Base-by-base conservation (phyloP, 352 stramenopile genomes). In the Phytophthora constricta region DNA sequence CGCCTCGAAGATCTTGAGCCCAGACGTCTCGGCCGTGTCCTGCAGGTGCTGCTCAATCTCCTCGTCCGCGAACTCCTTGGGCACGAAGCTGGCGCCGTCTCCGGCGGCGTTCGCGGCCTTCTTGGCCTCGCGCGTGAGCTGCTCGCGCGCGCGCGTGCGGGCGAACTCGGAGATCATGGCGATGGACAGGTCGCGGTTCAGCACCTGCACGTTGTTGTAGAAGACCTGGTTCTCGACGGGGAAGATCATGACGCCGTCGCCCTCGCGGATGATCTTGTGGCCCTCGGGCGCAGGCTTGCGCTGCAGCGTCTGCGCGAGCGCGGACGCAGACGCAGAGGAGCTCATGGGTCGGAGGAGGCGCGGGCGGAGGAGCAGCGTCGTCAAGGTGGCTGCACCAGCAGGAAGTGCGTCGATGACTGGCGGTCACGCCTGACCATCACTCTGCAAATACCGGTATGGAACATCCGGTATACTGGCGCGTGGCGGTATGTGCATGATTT, bases 151-250 rank as follows among this genome's bases (percentile, higher is more conserved):
- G 45, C 96, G 86, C 42, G 91, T 84, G 57, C 98, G 93, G 20
- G 91, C 95, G 79, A 99, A 99, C 60, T 99, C 85, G 39, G 93
- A 96, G 75, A 99, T 99, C 76, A 99, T 97, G 19, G 98, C 74
- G 66, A 99, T 98, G 11, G 87, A 98, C 42, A 99, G 79, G 82
- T 99, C 98, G 49, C 98, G 95, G 84, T 99, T 99, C 61, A 99
- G 96, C 51, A 99, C 97, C 80, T 96, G 89, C 46, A 96, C 91
- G 62, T 94, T 92, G 77, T 97, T 98, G 79, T 97, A 97, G 63
- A 98, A 98, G 23, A 97, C 92, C 62, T 96, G 90, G 73, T 96
- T 96, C 61, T 91, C 79, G 68, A 93, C 84, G 5, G 87, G 86
- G 68, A 97, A 97, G 70, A 97, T 86, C 78, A 98, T 97, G 51